Base-by-base conservation (phyloP, 2,329 filamentous ascomycete species). In the Chrysosporium queenslandicum region DNA sequence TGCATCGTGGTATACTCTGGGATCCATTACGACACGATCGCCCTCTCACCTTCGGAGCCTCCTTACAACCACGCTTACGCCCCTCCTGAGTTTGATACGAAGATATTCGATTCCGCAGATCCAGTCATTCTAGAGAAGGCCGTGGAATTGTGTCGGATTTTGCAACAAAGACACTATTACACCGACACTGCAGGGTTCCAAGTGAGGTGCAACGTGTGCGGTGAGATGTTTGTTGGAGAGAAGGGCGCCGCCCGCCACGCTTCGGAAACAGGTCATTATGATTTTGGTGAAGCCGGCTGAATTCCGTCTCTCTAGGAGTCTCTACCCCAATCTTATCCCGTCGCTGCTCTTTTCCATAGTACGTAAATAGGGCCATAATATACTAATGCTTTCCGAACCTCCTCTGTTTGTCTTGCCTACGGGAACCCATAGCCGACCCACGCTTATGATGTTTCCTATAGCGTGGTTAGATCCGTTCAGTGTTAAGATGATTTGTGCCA, bases 1-100 rank as follows among this genome's bases (percentile, higher is more conserved):
- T 90, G 87, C 62, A 81, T 95, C 23, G 73, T 96, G 21, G 83
- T 95, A 0, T 96, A 95, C 69, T 91, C 86, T 0, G 89, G 89
- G 2, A 92, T 96, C 47, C 90, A 96, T 66, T 96, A 96, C 69
- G 91, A 96, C 68, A 84, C 87, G 5, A 83, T 96, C 55, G 88
- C 86, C 0, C 80, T 94, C 58, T 83, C 81, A 16, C 80, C 78
- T 36, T 81, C 75, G 20, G 77, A 75, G 57, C 76, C 69, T 58
- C 80, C 79, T 3, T 74, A 75, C 59, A 75, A 73, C 41, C 75
- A 72, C 53, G 71, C 80, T 4, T 74, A 78, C 43, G 72, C 80
- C 9, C 79, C 83, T 6, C 80, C 87, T 0, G 86, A 92, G 23
- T 79, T 83, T 57, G 91, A 97, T 64, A 79, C 83, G n/a, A 84